Conservation (phyloP, 371 early-diverging fungal species). For the Mucor saturninus region DNA sequence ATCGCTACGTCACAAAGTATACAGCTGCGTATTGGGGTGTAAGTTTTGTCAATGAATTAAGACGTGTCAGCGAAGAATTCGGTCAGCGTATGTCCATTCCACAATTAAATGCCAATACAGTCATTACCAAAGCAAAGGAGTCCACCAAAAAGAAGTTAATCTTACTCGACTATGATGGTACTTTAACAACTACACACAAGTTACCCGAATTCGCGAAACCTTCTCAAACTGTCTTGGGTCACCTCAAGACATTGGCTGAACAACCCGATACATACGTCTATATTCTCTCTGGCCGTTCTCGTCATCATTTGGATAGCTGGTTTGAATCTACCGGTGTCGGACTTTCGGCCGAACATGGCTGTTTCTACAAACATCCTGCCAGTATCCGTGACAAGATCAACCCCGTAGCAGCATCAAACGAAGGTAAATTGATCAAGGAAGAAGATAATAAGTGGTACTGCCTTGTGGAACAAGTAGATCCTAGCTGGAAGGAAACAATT, state of each 20-base stretch:
- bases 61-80: conserved; percentile 70
- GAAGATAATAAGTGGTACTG: conserved; percentile 81
- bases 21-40: conserved; percentile 99
- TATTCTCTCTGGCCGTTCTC: conserved; percentile 88
- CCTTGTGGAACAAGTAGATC: conserved; percentile 86
- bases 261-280: conserved; percentile 91
- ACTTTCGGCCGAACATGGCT: conserved; percentile 94
- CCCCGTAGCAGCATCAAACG: conserved; percentile 45
- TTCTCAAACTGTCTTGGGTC: conserved; percentile 65
- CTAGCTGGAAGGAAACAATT: conserved; percentile 91
- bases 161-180: conserved; percentile 95
- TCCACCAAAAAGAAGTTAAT: conserved; percentile 70
- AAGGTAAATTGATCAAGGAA: conserved; percentile 66
- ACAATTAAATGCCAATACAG: conserved; percentile 52
- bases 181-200: conserved; percentile 81
- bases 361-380: conserved; percentile 92
- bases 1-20: conserved; percentile 93
- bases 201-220: conserved; percentile 93
- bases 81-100: conserved; percentile 76
- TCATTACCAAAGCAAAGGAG: conserved; percentile 44
- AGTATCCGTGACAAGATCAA: conserved; percentile 54
- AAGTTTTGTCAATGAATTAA: conserved; percentile 89
- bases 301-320: conserved; percentile 87
- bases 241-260: conserved; percentile 70
- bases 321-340: conserved; percentile 88